A percentile compares a stretch with the other conserved stretches of the same genome.
Conservation (phyloP, 257 asterid species). For the Prunella vulgaris region DNA sequence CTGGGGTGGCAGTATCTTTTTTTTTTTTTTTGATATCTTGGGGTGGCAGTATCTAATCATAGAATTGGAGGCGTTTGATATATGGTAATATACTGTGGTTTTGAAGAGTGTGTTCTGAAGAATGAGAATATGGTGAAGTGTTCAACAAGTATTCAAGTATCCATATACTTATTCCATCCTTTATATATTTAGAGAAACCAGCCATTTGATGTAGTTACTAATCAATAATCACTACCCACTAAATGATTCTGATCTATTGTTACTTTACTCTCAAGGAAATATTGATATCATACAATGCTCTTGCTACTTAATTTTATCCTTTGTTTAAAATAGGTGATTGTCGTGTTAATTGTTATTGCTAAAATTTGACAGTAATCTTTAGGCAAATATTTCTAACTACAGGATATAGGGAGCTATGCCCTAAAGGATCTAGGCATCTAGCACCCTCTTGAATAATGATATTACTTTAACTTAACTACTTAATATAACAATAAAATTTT, state of each 20-base stretch:
- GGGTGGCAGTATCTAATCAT: background rate
- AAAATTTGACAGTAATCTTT: slow-evolving; percentile 4
- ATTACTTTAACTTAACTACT: slow-evolving; percentile 12
- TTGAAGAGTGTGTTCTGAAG: background rate
- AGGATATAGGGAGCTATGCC: background rate
- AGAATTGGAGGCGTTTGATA: slow-evolving; percentile 1
- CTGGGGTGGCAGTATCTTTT: slow-evolving; percentile 5
- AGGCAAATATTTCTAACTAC: slow-evolving; percentile 6
- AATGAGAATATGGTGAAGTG: background rate
- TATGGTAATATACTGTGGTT: background rate
- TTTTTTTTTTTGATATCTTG: too few relatives aligned
- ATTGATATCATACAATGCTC: background rate
- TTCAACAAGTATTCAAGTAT: background rate
- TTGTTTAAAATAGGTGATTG: background rate
- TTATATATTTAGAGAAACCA: background rate
- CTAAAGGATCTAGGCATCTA: background rate
- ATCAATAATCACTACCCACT: background rate
- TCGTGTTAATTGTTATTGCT: background rate
- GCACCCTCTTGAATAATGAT: background rate
- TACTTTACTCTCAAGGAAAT: background rate
- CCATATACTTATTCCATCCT: background rate
- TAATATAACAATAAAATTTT: background rate
- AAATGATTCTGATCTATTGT: background rate
- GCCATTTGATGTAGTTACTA: background rate
- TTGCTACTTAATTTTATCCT: background rate